Base-by-base conservation (phyloP, 2,329 filamentous ascomycete genomes). In the Beauveria medogensis region DNA sequence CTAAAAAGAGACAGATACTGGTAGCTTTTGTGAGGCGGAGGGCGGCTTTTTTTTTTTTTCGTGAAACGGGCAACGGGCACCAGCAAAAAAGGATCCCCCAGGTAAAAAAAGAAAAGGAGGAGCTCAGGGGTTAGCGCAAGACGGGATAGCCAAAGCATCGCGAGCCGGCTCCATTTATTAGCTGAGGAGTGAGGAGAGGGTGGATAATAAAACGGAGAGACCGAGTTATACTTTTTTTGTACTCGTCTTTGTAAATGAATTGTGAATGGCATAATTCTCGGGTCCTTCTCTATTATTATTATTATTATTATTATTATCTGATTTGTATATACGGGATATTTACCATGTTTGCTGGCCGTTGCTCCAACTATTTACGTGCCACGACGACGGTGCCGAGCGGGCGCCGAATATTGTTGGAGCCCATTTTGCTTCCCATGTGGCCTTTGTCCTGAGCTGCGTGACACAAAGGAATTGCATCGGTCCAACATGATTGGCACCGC, bases 1-100 rank as follows among this genome's bases (percentile, higher is more conserved):
- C 24, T 12, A n/a, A 34, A n/a, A 34, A 37, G 34, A 37, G 34
- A 37, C 34, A 34, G 30, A 34, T 30, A 30, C 28, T 20, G 12
- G 30, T 48, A 52, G 56, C 56, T 59, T 40, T 44, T 40, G 43
- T 43, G 47, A 52, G 47, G 56, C 46, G 20, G n/a, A 18, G n/a
- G n/a, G 22, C 41, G 26, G 54, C 28, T 20, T 30, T 30, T 30
- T 28, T 34, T 24, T 24, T 30, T 30, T 12, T 37, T 41, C 20
- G 55, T 58, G 55, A 58, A 58, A 58, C 55, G 55, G 55, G 30
- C 55, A 30, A 14, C 10, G 30, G 30, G 30, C 30, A 34, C 30
- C 30, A 34, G 30, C 43, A 46, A 20, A 46, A 46, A 20, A 20
- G 22, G 10, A 54, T 54, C 37, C 16, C 16, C 37, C 37, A 40